Base-by-base conservation (phyloP, 495 filamentous ascomycete genomes). In the Penicillium diatomitis region DNA sequence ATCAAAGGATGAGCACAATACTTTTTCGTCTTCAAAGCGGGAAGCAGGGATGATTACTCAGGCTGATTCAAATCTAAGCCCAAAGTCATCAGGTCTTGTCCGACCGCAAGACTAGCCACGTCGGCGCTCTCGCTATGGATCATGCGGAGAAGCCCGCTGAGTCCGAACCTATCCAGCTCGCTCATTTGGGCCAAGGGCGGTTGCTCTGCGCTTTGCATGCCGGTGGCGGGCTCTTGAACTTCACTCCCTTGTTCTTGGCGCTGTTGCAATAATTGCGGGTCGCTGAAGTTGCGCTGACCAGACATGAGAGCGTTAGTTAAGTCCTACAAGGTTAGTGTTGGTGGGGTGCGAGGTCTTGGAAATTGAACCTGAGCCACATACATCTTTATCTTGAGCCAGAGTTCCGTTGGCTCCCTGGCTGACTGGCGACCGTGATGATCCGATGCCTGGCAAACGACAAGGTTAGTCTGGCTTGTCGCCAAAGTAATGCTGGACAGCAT, bases 51-150 rank as follows among this genome's bases (percentile, higher is more conserved):
- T 32, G 63, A 83, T 65, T 81, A 90, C 87, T 88, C 87, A 43
- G 79, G 73, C 33, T 85, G 85, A 48, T 81, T 86, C 44, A 95
- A 68, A 65, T 96, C 88, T 43, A 95, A 66, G 7, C 87, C 88
- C 39, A 95, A 70, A 8, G 74, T 73, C 47, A 77, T 84, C 28
- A 94, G 74, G 61, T 95, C 88, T 56, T 91, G 80, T 9, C 90
- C 90, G 41, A 81, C 75, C 20, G 87, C 81, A 41, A 94, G 74
- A 47, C 79, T 77, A 29, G 81, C 81, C 55, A 89, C 82, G 65
- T 91, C 87, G 8, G 82, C 80, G 59, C 80, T 87, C 40, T 84
- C 82, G 59, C 83, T 82, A 60, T 83, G 85, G 69, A 92, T 86
- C 71, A 88, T 81, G 32, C 80, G 78, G 29, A 89, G 74, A 34